Evolutionary conservation across 148 eudicot species (phyloP).

Genomic region (Diospyros lotus): DNA sequence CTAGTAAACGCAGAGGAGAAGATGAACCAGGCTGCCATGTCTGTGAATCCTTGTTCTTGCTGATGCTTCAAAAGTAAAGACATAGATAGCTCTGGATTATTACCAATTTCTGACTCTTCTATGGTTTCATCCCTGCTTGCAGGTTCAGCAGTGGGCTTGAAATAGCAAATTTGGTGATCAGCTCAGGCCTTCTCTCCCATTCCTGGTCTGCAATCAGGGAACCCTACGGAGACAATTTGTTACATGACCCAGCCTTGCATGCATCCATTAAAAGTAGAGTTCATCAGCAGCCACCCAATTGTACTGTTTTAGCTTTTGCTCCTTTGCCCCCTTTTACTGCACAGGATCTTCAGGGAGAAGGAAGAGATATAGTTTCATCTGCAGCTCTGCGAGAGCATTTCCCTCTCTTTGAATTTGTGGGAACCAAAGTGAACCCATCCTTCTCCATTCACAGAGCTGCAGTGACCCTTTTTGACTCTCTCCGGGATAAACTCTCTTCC

Average conservation of each 20-base stretch:
- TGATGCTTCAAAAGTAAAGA: too few species aligned
- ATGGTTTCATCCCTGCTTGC: not conserved
- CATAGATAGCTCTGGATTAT: too few species aligned
- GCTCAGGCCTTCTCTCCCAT: slow-evolving; percentile 15
- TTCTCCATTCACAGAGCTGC: slow-evolving; percentile 27
- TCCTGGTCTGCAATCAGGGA: slow-evolving; percentile 19
- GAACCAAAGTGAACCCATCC: slow-evolving; percentile 24
- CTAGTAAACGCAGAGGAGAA: slow-evolving; percentile 10
- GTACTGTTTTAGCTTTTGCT: slow-evolving; percentile 20
- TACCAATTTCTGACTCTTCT: not conserved
- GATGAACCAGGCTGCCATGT: slow-evolving; percentile 10
- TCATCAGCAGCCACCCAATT: not conserved
- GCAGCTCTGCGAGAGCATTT: not conserved
- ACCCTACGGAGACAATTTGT: not conserved
- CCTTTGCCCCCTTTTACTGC: slow-evolving; percentile 15
- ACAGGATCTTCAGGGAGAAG: slow-evolving; percentile 12
- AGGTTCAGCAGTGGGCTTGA: slow-evolving; percentile 28
- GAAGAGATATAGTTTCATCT: slow-evolving; percentile 22
- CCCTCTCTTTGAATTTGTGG: slow-evolving; percentile 16
- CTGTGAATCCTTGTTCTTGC: not conserved
- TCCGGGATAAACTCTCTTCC: slow-evolving; percentile 4
- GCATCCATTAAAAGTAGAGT: slow-evolving; percentile 11
- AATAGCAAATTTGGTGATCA: slow-evolving; percentile 12
- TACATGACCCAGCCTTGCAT: slow-evolving; percentile 6
- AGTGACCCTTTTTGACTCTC: slow-evolving; percentile 12